These are phyloP conservation scores for Schwanniomyces vanrijiae DNA, from an alignment of 805 yeast genomes.

Conservation along the genomic window DNA sequence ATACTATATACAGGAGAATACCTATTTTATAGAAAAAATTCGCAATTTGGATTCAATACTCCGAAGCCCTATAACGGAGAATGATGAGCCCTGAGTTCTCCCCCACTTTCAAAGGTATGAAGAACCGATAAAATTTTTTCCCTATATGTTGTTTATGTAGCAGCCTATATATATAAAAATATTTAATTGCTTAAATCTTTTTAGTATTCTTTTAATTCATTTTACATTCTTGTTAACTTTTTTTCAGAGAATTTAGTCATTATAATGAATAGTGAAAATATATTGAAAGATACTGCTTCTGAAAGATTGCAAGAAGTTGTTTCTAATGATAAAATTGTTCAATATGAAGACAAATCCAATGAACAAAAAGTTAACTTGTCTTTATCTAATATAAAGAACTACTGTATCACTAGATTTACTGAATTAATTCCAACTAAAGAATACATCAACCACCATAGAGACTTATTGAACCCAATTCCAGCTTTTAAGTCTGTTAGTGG, in stretches of 20 bases:
- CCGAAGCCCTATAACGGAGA: background rate
- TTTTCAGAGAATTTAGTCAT: background rate
- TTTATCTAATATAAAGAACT: slow-evolving; percentile 25
- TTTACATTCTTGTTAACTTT: background rate
- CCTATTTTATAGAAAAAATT: background rate
- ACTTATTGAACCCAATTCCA: slow-evolving; percentile 43
- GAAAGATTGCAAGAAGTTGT: background rate
- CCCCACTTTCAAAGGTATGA: background rate
- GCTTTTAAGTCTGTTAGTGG: slow-evolving; percentile 34
- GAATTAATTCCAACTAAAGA: slow-evolving; percentile 48
- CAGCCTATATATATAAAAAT: background rate
- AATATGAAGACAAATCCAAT: background rate
- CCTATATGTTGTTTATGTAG: background rate
- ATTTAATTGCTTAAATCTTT: background rate
- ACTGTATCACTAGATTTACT: slow-evolving; percentile 47
- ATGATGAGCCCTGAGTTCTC: background rate
- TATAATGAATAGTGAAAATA: background rate
- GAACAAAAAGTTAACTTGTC: background rate
- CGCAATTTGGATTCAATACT: background rate
- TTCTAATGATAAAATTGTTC: background rate
- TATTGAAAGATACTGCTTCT: background rate
- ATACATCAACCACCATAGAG: slow-evolving; percentile 33
- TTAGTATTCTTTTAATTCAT: background rate
- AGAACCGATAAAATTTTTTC: background rate
- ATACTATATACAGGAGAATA: background rate